These are phyloP conservation scores for Sporothrix globosa DNA, from an alignment of 2,329 filamentous ascomycete species.

Conservation along the genomic window DNA sequence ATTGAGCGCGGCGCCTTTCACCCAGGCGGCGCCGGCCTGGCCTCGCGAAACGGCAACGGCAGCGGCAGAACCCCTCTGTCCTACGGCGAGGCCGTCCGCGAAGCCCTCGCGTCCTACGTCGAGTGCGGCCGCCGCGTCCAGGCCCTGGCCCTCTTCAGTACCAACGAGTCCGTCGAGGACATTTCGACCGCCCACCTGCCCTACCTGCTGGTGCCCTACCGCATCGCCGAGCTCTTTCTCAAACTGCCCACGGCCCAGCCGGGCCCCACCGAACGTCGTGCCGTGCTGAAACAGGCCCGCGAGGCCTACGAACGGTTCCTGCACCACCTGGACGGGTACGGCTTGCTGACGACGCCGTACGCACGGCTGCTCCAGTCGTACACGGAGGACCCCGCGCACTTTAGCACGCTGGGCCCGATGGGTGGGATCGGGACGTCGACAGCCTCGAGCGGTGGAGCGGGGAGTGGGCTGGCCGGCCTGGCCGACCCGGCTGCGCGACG, in stretches of 20 bases:
- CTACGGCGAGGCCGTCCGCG: constrained; percentile 69
- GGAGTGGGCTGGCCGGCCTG: constrained; percentile 35
- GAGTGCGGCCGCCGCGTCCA: constrained; percentile 71
- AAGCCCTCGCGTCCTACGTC: constrained; percentile 71
- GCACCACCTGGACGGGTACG: constrained; percentile 75
- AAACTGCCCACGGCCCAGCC: constrained; percentile 58
- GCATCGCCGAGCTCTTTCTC: constrained; percentile 77
- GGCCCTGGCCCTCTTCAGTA: constrained; percentile 80
- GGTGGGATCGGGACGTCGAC: constrained; percentile 40
- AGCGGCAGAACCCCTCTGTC: constrained; percentile 60
- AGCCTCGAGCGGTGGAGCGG: background rate
- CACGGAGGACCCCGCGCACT: constrained; percentile 69
- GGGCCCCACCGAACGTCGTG: constrained; percentile 57
- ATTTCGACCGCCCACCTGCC: constrained; percentile 81
- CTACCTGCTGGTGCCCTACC: constrained; percentile 78
- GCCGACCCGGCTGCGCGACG: constrained; percentile 67
- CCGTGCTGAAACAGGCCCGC: constrained; percentile 65
- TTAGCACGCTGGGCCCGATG: constrained; percentile 65
- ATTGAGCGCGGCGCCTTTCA: constrained; percentile 53
- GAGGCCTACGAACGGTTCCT: constrained; percentile 78
- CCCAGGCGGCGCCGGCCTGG: constrained; percentile 51
- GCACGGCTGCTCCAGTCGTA: constrained; percentile 73
- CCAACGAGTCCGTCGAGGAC: constrained; percentile 88
- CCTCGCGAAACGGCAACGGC: background rate
- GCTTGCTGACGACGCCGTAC: constrained; percentile 67